Base-by-base conservation (phyloP, 179 eudicot species). In the Beta macrorhiza region DNA sequence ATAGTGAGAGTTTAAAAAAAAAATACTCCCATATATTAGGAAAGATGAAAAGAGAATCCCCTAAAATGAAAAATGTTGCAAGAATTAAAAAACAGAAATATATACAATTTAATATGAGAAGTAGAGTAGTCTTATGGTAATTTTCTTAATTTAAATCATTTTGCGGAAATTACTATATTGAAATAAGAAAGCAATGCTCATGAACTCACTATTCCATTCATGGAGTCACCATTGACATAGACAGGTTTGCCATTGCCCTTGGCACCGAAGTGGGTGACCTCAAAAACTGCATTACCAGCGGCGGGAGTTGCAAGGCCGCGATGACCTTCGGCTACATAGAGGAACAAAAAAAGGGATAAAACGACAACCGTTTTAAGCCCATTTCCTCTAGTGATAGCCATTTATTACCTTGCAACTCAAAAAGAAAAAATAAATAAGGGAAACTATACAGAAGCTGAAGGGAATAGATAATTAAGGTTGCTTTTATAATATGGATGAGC, bases 161-260 rank as follows among this genome's bases (percentile, higher is more conserved):
- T 32, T 32, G 2, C 37, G 37, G 2, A 32, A 32, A 32, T 32
- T 32, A 32, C 37, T 32, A 32, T 32, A 32, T 32, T 32, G 25
- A 25, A 32, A 32, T 32, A 32, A 32, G 37, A 32, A 32, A 32
- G 37, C 2, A 44, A 72, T 16, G 52, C 7, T 49, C 52, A 16
- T 64, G 25, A 58, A n/a, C 55, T 82, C 37, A 82, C 84, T 20
- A 76, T 25, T 59, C 80, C 84, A 71, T 68, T 82, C 37, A 76
- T 14, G 16, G 84, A 69, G 20, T 82, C 80, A 47, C 72, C 80
- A 12, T 56, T 44, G 12, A 44, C 47, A 49, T 67, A 58, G 5
- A 62, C 17, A 45, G 84, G 77, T 62, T 82, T 76, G 37, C 84
- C 80, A 77, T 82, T 19, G 45, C 84, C 84, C 5, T 68, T 77